These are phyloP conservation scores for Conringia planisiliqua DNA, from an alignment of 345 rosid genomes.

Conservation along the genomic window DNA sequence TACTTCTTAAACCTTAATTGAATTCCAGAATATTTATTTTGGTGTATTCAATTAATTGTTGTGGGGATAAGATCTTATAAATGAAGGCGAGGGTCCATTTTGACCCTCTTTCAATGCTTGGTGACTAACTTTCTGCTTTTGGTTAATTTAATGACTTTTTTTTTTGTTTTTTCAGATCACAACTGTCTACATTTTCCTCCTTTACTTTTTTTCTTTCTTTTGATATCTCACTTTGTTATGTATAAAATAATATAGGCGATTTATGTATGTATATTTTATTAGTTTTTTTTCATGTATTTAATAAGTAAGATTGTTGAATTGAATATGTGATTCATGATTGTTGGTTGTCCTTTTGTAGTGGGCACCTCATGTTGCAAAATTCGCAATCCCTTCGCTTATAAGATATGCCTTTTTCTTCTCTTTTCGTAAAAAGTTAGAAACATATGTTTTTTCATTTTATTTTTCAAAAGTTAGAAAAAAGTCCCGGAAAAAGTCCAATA, in stretches of 20 bases:
- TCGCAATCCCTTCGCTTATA: conserved; percentile 25
- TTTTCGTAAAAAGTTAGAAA: conserved; percentile 15
- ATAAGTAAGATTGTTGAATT: neutral
- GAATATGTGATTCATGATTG: conserved; percentile 24
- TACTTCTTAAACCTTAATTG: neutral
- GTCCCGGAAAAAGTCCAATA: neutral
- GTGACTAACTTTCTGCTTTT: conserved; percentile 28
- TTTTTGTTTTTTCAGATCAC: conserved; percentile 4
- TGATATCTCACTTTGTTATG: neutral
- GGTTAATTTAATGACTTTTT: conserved; percentile 30
- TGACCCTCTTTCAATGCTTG: conserved; percentile 28
- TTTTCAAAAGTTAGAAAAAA: neutral
- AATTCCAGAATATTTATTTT: neutral
- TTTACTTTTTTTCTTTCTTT: neutral
- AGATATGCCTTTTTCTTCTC: conserved; percentile 28
- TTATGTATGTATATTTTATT: neutral
- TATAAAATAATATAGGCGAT: neutral
- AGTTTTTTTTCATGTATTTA: neutral
- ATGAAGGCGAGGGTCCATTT: conserved; percentile 27
- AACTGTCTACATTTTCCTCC: conserved; percentile 22
- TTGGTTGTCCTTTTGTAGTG: conserved; percentile 18
- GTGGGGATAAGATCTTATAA: conserved; percentile 26
- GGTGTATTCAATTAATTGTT: conserved; percentile 1
- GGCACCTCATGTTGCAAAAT: conserved; percentile 31
- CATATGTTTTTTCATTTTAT: neutral